Conservation (phyloP, 306 rosid species). For the Vigna angularis region DNA sequence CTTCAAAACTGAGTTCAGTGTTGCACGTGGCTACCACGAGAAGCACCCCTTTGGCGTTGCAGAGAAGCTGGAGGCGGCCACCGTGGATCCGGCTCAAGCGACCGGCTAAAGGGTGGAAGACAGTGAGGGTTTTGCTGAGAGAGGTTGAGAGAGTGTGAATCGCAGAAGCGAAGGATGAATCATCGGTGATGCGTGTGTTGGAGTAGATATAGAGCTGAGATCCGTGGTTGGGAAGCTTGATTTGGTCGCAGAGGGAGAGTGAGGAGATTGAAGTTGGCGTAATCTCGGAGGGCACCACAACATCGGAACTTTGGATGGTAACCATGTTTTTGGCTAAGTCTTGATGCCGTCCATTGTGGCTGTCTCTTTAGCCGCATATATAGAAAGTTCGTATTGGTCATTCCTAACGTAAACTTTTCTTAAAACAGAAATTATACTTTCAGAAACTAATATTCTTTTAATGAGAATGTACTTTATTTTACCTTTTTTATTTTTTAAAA, state of each 20-base stretch:
- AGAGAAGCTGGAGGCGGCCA: slow-evolving; percentile 34
- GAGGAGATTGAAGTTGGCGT: slow-evolving; percentile 38
- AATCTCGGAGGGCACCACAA: slow-evolving; percentile 25
- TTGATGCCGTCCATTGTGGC: too few relatives aligned
- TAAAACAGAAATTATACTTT: too few relatives aligned
- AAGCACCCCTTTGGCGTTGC: slow-evolving; percentile 39
- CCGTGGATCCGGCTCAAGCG: slow-evolving; percentile 10
- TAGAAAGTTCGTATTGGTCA: too few relatives aligned
- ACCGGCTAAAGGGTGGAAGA: slow-evolving; percentile 45
- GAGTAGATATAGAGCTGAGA: slow-evolving; percentile 34
- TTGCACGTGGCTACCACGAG: slow-evolving; percentile 36
- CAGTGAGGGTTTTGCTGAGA: slow-evolving; percentile 36
- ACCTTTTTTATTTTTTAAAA: too few relatives aligned
- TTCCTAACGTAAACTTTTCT: too few relatives aligned
- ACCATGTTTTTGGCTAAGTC: slow-evolving; percentile 10
- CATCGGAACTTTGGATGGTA: neutral
- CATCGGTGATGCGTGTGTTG: neutral
- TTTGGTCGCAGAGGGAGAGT: slow-evolving; percentile 47
- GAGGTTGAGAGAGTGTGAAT: slow-evolving; percentile 31
- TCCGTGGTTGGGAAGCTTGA: slow-evolving; percentile 44
- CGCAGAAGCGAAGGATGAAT: neutral
- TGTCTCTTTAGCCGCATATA: too few relatives aligned
- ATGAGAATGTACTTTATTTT: too few relatives aligned
- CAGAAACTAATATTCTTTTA: too few relatives aligned
- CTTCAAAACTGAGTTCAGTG: neutral